Evolutionary conservation across 148 eudicot genomes (phyloP), one percentile per base, ranked within the genome.

Genomic region (Cornus controversa): DNA sequence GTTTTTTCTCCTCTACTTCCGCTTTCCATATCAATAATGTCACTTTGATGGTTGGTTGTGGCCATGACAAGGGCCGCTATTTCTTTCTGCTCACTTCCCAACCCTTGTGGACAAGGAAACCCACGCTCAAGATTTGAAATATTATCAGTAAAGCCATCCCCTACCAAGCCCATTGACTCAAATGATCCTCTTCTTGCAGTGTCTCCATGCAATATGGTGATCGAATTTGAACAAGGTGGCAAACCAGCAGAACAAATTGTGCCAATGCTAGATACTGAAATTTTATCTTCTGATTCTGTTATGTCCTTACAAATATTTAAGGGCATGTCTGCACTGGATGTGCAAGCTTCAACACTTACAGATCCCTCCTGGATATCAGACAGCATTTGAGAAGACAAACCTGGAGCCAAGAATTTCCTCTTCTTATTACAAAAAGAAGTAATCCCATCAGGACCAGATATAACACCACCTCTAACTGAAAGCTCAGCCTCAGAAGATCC

Each of bases 401-500:
- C 81, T 57, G 75, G 50, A 29, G 77, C 73, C 78, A 66, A 70
- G 11, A 71, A 73, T 80, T 83, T 90, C 72, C 63, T 71, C 82
- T 86, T 84, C 80, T 92, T 88, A 15, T 24, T 73, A 75, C 50
- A 45, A 75, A 34, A 77, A 72, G 81, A 65, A 75, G 68, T 70
- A 81, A 60, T 20, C 36, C 67, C 84, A 70, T 74, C 27, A 64
- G 78, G 71, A 79, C 75, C 81, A 79, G 58, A 70, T 73, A 60
- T 58, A 79, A 34, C 29, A 77, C 47, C 67, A 23, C 28, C 66
- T 74, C 72, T 69, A 29, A 37, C 64, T 54, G 81, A 70, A 68
- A 62, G 20, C 42, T 31, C 71, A 67, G 65, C 79, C 24, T 77
- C 84, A n/a, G 28, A 37, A 60, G 67, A 80, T 25, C 77, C 72